Evolutionary conservation across 495 filamentous ascomycete species (phyloP).

Genomic region (Neurospora africana): DNA sequence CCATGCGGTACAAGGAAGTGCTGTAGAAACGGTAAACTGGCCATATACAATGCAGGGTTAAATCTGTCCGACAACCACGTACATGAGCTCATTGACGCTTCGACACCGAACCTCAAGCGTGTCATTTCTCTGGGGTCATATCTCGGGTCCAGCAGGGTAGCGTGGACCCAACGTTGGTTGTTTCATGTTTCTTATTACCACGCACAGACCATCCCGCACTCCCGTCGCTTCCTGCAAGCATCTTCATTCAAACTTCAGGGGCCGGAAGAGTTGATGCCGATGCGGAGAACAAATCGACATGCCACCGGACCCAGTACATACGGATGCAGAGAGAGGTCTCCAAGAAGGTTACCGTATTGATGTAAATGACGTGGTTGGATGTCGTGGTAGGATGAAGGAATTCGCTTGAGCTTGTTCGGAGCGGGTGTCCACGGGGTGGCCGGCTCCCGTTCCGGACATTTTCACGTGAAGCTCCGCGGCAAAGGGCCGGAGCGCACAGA

Average conservation of each 20-base stretch:
- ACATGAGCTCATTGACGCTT: too few species aligned
- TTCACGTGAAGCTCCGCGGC: background rate
- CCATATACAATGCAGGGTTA: too few species aligned
- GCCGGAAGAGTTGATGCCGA: background rate
- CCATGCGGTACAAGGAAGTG: background rate
- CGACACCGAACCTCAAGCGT: background rate
- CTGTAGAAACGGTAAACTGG: too few species aligned
- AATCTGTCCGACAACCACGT: too few species aligned
- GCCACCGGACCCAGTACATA: background rate
- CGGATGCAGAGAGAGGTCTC: background rate
- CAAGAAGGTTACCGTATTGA: background rate
- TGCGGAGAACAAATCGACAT: background rate
- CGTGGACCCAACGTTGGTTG: background rate
- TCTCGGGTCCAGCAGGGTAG: background rate
- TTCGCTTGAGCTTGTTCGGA: background rate
- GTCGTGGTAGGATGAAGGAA: background rate
- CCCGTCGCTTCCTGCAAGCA: slow-evolving; percentile 1
- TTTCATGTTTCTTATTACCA: slow-evolving; percentile 11
- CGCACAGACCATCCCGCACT: slow-evolving; percentile 3
- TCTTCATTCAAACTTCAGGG: background rate
- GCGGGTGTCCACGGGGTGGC: background rate
- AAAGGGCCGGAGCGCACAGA: background rate
- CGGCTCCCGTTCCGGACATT: background rate
- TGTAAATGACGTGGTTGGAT: background rate
- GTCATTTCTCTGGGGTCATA: background rate